phyloP scores from a whole-genome alignment of 108 stramenopile genomes.

The Skeletonema menzelii region DNA sequence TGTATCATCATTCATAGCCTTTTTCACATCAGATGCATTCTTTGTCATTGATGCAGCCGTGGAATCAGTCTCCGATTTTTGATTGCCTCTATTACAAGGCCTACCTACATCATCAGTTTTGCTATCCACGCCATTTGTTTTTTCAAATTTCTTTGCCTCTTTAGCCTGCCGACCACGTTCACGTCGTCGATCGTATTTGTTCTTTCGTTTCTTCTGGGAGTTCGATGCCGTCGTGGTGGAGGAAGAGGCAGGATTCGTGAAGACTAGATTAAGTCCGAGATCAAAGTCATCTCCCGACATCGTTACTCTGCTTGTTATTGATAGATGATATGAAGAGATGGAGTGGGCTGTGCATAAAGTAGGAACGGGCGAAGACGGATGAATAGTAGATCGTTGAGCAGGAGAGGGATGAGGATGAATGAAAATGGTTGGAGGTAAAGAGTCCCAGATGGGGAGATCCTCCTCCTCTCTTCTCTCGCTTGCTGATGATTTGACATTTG shows the following conservation, averaged over 20 bases:
- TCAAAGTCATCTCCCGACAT: not conserved
- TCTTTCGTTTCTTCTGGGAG: constrained; percentile 60
- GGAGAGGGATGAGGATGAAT: no score
- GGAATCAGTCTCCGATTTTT: not conserved
- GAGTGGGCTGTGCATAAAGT: no score
- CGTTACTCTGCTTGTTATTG: not conserved
- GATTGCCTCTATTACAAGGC: not conserved
- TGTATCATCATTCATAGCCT: not conserved
- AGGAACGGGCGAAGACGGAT: no score
- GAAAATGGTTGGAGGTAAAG: no score
- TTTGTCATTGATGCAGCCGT: not conserved
- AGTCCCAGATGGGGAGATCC: no score
- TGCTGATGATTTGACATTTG: no score
- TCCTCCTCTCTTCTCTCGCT: no score
- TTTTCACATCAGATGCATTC: constrained; percentile 1
- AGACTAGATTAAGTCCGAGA: constrained; percentile 4
- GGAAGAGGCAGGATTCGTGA: not conserved
- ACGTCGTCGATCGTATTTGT: constrained; percentile 71
- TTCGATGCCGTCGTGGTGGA: not conserved
- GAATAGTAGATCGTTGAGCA: no score
- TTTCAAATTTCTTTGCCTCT: constrained; percentile 3
- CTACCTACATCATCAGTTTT: not conserved
- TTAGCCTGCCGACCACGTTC: constrained; percentile 42
- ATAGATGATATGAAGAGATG: not conserved
- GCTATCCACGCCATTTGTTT: not conserved